These are phyloP conservation scores for Termitomyces sp. DNA, from an alignment of 768 basidiomycete genomes.

Conservation along the genomic window DNA sequence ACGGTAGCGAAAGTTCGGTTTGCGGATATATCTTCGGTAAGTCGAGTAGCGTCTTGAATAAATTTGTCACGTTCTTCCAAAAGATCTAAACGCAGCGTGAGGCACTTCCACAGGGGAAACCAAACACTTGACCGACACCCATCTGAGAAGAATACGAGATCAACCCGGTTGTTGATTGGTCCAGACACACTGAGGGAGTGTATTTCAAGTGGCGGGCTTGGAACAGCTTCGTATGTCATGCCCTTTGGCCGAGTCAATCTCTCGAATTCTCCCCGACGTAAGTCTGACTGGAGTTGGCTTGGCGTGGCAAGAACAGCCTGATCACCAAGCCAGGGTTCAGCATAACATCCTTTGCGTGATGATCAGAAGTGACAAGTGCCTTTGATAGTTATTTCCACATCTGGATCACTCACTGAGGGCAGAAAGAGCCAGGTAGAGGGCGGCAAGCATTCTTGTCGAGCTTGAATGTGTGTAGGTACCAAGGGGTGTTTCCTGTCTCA, in stretches of 20 bases:
- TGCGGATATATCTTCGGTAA: conserved; percentile 63
- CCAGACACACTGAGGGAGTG: conserved; percentile 58
- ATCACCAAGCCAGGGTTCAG: not conserved
- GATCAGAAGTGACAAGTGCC: not conserved
- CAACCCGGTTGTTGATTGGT: conserved; percentile 57
- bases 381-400: not conserved
- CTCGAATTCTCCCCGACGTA: not conserved
- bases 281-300: not conserved
- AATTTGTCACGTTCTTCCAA: conserved; percentile 56
- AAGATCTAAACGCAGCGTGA: conserved; percentile 37
- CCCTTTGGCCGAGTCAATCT: not conserved
- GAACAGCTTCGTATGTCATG: conserved; percentile 3
- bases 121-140: conserved; percentile 49
- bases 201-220: conserved; percentile 45
- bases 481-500: no score
- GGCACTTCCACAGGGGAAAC: not conserved
- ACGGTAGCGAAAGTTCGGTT: conserved; percentile 79
- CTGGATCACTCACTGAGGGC: not conserved
- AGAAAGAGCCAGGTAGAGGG: not conserved
- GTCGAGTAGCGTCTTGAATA: conserved; percentile 55
- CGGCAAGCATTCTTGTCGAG: not conserved
- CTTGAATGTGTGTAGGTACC: not conserved
- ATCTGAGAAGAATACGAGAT: conserved; percentile 74
- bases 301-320: not conserved
- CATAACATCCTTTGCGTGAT: not conserved